Conservation (phyloP, 2,329 filamentous ascomycete species). For the Xylaria sp. region DNA sequence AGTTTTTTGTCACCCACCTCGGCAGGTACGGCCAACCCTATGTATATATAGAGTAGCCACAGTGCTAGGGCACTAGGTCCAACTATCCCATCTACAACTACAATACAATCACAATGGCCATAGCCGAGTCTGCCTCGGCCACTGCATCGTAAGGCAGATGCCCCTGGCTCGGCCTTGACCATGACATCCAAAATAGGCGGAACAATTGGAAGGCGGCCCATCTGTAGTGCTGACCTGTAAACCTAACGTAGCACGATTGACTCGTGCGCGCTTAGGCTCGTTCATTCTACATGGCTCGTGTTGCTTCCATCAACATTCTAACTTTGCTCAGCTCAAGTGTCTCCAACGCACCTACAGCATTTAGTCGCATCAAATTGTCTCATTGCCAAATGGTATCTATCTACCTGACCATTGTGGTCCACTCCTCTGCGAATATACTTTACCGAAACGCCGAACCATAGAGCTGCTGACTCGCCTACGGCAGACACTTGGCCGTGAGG, state of each 20-base stretch:
- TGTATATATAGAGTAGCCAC: no score
- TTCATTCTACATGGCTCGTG: neutral
- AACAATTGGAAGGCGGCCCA: no score
- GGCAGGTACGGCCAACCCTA: no score
- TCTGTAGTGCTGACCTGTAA: no score
- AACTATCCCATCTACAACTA: no score
- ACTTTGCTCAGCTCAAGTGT: neutral
- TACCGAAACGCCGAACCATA: conserved; percentile 39
- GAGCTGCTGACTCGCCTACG: neutral
- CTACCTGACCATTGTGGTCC: conserved; percentile 22
- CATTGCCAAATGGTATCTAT: conserved; percentile 31
- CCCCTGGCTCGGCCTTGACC: no score
- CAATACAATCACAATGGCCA: no score
- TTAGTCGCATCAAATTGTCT: conserved; percentile 22
- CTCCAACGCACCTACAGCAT: conserved; percentile 7
- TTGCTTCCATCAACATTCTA: neutral
- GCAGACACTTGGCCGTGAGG: neutral
- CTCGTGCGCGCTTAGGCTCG: neutral
- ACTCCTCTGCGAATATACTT: conserved; percentile 17
- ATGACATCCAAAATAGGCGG: no score
- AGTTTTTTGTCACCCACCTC: no score
- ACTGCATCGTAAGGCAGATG: no score
- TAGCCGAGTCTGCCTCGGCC: no score
- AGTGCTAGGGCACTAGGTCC: no score
- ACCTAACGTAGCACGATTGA: neutral